Evolutionary conservation across 805 yeast species (phyloP).

Genomic region (Pachysolen tannophilus): DNA sequence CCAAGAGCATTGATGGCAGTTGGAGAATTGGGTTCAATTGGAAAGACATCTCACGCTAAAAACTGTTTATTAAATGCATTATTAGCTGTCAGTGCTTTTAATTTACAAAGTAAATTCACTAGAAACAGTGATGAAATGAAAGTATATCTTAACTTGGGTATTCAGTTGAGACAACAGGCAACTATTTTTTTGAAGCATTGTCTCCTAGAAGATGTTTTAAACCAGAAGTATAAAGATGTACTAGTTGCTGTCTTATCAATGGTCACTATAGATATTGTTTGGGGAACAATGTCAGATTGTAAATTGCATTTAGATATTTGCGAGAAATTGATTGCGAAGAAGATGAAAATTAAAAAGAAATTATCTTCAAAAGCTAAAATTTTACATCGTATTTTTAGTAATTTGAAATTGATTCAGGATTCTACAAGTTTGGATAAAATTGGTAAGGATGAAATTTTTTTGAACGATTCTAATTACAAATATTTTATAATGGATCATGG

Average conservation of each 20-base stretch:
- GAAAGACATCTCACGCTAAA: constrained; percentile 67
- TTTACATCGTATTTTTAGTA: constrained; percentile 71
- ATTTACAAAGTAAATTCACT: constrained; percentile 63
- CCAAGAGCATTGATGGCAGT: constrained; percentile 78
- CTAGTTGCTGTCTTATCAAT: constrained; percentile 75
- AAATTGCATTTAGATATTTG: constrained; percentile 68
- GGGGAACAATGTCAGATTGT: constrained; percentile 89
- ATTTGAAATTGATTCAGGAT: constrained; percentile 68
- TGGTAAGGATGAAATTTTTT: constrained; percentile 23
- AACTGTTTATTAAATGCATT: constrained; percentile 73
- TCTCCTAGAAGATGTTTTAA: constrained; percentile 39
- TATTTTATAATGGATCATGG: constrained; percentile 21
- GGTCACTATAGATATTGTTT: constrained; percentile 82
- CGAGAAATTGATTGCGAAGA: constrained; percentile 62
- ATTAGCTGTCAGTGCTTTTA: constrained; percentile 75
- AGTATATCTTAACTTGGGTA: constrained; percentile 64
- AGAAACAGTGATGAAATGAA: constrained; percentile 62
- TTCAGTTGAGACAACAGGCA: constrained; percentile 69
- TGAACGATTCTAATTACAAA: constrained; percentile 25
- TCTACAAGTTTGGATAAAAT: constrained; percentile 47
- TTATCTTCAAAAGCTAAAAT: constrained; percentile 70
- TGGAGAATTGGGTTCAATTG: constrained; percentile 72
- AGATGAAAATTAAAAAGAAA: constrained; percentile 58
- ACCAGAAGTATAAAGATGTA: constrained; percentile 75
- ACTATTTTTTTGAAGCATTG: constrained; percentile 56